Base-by-base conservation (phyloP, 768 basidiomycete species). In the Lactifluus hygrophoroides region DNA sequence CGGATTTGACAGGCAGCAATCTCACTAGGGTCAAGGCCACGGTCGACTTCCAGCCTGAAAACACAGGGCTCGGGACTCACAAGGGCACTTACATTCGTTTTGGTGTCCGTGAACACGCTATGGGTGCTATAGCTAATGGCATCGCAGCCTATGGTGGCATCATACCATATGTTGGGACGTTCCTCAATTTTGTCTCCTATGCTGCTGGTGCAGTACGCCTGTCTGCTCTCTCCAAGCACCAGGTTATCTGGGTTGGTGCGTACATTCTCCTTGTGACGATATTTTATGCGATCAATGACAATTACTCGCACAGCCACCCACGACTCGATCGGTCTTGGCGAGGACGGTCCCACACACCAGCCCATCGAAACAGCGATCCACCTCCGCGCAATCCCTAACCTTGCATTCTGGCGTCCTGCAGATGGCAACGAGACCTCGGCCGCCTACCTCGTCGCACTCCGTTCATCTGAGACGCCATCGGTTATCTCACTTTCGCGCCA, bases 401-500 rank as follows among this genome's bases (percentile, higher is more conserved):
- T 90, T 51, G 88, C 89, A 62, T 91, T 96, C 79, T 89, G 88
- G 87, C 86, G 90, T 60, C 90, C 90, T 5, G 91, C 93, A 27
- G 93, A 96, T 70, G 94, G 94, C 34, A 95, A 96, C 71, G 94
- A 97, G 77, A 94, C 91, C n/a, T 93, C 90, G 21, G 94, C 94
- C 21, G 81, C 94, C 17, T 96, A 96, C 77, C 71, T 82, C 60
- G 82, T 86, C 57, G 88, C 93, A 46, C 72, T 97, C 66, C 77
- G 80, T 63, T 85, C 90, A 61, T 80, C 73, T 61, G 72, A 76
- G 66, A 94, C 90, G 2, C 93, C 94, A 28, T 93, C 92, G 25
- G 78, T 94, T 65, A 76, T 92, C 57, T 86, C 84, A 4, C 80
- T 90, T 56, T 90, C 91, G 54, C 83, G 90, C 42, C 90, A 95